Conservation (phyloP, 1,284 basidiomycete genomes). For the Trichosporon sp. region DNA sequence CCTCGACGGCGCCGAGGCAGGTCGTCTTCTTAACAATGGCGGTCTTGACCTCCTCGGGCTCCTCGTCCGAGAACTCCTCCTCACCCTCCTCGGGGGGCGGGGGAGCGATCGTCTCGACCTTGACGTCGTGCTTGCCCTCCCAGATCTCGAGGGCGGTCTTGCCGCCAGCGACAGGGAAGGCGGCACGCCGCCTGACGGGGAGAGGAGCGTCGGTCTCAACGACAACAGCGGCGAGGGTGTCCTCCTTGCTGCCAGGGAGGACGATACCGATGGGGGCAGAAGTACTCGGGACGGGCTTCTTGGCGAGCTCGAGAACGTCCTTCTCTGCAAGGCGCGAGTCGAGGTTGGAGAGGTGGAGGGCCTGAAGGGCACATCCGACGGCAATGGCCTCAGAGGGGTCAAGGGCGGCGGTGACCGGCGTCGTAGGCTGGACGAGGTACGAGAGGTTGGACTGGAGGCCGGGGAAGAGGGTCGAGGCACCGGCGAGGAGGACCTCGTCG, state of each 20-base stretch:
- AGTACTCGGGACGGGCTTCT: conserved; percentile 62
- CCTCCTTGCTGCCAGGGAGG: conserved; percentile 66
- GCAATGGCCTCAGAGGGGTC: conserved; percentile 91
- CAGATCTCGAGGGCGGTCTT: conserved; percentile 78
- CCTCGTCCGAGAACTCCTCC: conserved; percentile 59
- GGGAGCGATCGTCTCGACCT: conserved; percentile 65
- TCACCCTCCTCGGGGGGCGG: conserved; percentile 50
- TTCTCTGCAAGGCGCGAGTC: conserved; percentile 57
- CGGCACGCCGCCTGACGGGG: conserved; percentile 72
- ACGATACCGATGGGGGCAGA: conserved; percentile 76
- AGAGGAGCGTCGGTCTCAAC: conserved; percentile 74
- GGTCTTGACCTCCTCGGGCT: conserved; percentile 69
- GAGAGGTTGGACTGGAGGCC: conserved; percentile 77
- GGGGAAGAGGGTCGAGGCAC: conserved; percentile 81
- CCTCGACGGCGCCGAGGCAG: conserved; percentile 60
- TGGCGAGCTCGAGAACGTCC: conserved; percentile 61
- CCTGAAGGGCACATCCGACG: conserved; percentile 85
- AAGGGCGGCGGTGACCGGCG: conserved; percentile 62
- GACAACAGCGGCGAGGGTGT: conserved; percentile 62
- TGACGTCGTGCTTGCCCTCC: conserved; percentile 80
- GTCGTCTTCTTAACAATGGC: conserved; percentile 66
- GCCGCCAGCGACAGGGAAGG: conserved; percentile 68
- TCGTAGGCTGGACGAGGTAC: conserved; percentile 70
- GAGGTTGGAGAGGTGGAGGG: conserved; percentile 67
- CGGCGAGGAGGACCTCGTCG: conserved; percentile 88